phyloP scores from a whole-genome alignment of 2,329 filamentous ascomycete species.

The Zarea fungicola region DNA sequence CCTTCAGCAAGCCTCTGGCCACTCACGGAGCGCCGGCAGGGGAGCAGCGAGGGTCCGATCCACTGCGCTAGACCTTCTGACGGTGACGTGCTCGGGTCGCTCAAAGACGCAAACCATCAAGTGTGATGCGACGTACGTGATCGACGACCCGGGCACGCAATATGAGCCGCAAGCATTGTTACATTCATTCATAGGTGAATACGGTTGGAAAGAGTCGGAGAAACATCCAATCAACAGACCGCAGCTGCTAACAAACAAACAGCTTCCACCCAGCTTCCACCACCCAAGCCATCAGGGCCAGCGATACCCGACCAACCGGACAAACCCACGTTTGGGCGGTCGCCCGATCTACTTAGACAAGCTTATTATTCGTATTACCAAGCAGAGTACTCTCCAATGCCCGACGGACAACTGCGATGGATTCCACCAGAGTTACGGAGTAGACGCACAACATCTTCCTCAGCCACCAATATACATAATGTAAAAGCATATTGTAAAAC shows the following conservation, averaged over 20 bases:
- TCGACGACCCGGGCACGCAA: constrained; percentile 7
- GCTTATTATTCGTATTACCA: too few relatives aligned
- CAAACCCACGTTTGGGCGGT: constrained; percentile 3
- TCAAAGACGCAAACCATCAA: constrained; percentile 10
- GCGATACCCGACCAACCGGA: not conserved
- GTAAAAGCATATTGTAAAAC: too few relatives aligned
- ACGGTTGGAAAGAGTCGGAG: too few relatives aligned
- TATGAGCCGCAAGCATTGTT: constrained; percentile 5
- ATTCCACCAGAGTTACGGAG: too few relatives aligned
- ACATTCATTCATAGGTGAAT: not conserved
- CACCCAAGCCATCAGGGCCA: not conserved
- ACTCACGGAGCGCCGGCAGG: constrained; percentile 8
- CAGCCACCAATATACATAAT: too few relatives aligned
- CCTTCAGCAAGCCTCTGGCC: constrained; percentile 1
- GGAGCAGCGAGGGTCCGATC: constrained; percentile 13
- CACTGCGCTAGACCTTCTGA: constrained; percentile 10
- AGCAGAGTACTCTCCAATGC: too few relatives aligned
- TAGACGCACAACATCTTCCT: too few relatives aligned
- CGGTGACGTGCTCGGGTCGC: constrained; percentile 13
- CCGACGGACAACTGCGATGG: too few relatives aligned
- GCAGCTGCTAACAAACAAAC: too few relatives aligned
- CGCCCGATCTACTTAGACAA: constrained; percentile 10
- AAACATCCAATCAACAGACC: not conserved
- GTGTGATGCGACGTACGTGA: not conserved
- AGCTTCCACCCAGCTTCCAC: not conserved